Evolutionary conservation across 495 filamentous ascomycete species (phyloP), one percentile per base, ranked within the genome.

Genomic region (Aspergillus affinis): DNA sequence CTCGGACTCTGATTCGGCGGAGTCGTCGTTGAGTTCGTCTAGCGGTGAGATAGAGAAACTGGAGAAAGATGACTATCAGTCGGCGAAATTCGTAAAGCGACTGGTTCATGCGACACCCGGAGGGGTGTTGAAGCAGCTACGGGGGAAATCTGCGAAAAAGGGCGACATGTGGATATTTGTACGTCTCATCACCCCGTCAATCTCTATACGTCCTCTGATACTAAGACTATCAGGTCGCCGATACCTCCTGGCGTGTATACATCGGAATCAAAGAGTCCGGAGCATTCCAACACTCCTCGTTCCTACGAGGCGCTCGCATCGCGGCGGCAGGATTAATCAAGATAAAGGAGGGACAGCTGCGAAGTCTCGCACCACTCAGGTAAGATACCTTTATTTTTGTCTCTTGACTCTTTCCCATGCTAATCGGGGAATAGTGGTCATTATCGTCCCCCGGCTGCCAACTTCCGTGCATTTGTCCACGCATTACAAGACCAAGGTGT

Each of bases 131-230:
- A 88, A 91, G 67, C 86, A 86, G 56, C 75, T 93, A 12, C 81
- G 92, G 3, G 83, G 88, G 41, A 87, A 86, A 51, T 82, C 86
- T 2, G 84, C 88, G 7, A 84, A 84, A 65, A 90, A 87, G 66
- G 88, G 89, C 61, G 90, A 89, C 65, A 93, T 88, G 30, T 97
- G 92, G 92, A 93, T 97, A 46, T 97, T 95, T 66, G 92, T 84
- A 61, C 62, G 77, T 68, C 7, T 0, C 19, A 6, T 12, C 9
- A 23, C 32, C 18, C 10, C 6, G 6, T 10, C 46, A 4, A 26
- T 56, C 23, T n/a, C 19, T 10, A 12, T 26, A 13, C n/a, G n/a
- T n/a, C 2, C 46, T 17, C 36, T 57, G 9, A 44, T 55, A 26
- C n/a, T 29, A 29, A 29, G 6, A 30, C 48, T 44, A 61, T 20